Conservation (phyloP, 306 rosid species). For the Ormosia semicastrata region DNA sequence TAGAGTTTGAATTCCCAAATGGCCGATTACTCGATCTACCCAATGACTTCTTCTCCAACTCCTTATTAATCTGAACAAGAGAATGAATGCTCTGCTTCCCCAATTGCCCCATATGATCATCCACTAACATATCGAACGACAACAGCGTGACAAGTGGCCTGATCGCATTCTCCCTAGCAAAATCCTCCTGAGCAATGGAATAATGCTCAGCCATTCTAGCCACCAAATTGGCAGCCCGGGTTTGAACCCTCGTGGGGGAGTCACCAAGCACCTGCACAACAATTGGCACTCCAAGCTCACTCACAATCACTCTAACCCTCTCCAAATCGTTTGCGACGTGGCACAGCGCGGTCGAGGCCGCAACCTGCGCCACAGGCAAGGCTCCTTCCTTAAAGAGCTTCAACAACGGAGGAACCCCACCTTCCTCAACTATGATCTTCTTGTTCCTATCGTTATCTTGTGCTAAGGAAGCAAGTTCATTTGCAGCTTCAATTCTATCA, state of each 20-base stretch:
- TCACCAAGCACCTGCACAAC: slow-evolving; percentile 62
- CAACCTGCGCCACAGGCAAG: slow-evolving; percentile 54
- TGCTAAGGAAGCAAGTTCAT: slow-evolving; percentile 58
- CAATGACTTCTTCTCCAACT: slow-evolving; percentile 45
- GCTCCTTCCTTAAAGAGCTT: slow-evolving; percentile 62
- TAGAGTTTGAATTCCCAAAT: slow-evolving; percentile 32
- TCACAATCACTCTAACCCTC: slow-evolving; percentile 49
- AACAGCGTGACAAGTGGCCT: slow-evolving; percentile 63
- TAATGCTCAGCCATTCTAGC: slow-evolving; percentile 72
- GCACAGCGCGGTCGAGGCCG: slow-evolving; percentile 52
- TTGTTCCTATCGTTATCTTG: slow-evolving; percentile 68
- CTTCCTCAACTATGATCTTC: slow-evolving; percentile 70
- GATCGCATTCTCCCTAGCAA: slow-evolving; percentile 68
- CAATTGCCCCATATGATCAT: slow-evolving; percentile 36
- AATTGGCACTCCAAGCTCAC: slow-evolving; percentile 52
- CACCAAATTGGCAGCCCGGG: slow-evolving; percentile 50
- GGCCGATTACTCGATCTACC: slow-evolving; percentile 1
- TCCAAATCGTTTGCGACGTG: slow-evolving; percentile 53
- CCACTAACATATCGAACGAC: slow-evolving; percentile 53
- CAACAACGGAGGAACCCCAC: slow-evolving; percentile 60
- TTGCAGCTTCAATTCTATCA: slow-evolving; percentile 62
- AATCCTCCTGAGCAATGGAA: slow-evolving; percentile 59
- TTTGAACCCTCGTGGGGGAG: slow-evolving; percentile 62
- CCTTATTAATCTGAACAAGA: slow-evolving; percentile 57
- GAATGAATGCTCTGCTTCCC: slow-evolving; percentile 69